Conservation (phyloP, 106 monocot genomes). For the Iris macrosiphon region DNA sequence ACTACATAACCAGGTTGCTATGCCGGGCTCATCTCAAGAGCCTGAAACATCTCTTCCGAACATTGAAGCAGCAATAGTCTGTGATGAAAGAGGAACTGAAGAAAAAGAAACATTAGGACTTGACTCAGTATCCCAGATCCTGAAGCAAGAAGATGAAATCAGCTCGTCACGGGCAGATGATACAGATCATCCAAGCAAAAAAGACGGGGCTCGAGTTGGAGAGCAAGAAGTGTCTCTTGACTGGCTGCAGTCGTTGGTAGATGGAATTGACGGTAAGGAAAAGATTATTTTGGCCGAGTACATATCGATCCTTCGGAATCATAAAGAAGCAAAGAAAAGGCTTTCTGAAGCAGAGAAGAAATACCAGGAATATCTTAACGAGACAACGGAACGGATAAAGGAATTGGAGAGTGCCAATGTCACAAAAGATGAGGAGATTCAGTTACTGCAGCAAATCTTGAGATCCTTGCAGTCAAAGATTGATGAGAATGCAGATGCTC, state of each 20-base stretch:
- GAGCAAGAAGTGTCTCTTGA: conserved; percentile 4
- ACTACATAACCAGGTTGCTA: not conserved
- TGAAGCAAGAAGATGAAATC: not conserved
- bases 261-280: conserved; percentile 52
- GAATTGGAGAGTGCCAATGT: conserved; percentile 40
- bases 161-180: not conserved
- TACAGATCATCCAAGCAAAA: not conserved
- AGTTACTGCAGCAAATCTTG: conserved; percentile 32
- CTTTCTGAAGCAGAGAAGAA: conserved; percentile 36
- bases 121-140: not conserved
- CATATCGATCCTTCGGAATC: conserved; percentile 56
- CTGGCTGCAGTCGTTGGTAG: conserved; percentile 32
- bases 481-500: not conserved
- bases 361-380: conserved; percentile 26
- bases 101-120: not conserved
- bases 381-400: conserved; percentile 37
- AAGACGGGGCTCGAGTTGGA: not conserved
- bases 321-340: conserved; percentile 52
- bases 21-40: not conserved
- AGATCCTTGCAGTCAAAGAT: conserved; percentile 25
- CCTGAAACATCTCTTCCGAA: not conserved
- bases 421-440: conserved; percentile 72
- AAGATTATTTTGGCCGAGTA: conserved; percentile 62
- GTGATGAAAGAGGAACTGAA: not conserved
- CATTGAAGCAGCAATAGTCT: not conserved